Evolutionary conservation across 1,284 basidiomycete species (phyloP).

Genomic region (Ustilago esculenta): DNA sequence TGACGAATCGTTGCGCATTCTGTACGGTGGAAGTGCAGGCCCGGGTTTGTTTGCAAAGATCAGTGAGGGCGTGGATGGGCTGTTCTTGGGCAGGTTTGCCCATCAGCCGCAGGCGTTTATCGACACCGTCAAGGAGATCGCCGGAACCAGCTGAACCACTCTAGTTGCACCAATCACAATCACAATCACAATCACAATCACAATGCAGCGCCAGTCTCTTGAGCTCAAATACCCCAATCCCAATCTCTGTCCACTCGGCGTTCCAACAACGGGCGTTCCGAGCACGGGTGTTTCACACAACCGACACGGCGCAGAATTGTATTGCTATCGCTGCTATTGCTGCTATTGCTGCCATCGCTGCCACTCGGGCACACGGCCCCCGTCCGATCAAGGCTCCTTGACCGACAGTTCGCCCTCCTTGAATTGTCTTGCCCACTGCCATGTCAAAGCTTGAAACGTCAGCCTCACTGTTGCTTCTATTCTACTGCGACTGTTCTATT

Average conservation of each 20-base stretch:
- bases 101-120: constrained; percentile 57
- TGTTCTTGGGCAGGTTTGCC: constrained; percentile 62
- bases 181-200: too few relatives aligned
- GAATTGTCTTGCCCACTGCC: constrained; percentile 65
- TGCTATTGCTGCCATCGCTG: background rate
- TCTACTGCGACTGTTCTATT: too few relatives aligned
- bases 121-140: constrained; percentile 56
- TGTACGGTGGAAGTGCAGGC: constrained; percentile 61
- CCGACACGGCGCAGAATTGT: background rate
- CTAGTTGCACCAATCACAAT: too few relatives aligned
- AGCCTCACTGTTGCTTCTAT: too few relatives aligned
- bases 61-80: constrained; percentile 57
- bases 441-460: background rate
- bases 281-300: too few relatives aligned
- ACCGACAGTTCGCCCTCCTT: constrained; percentile 62
- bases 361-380: too few relatives aligned
- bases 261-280: too few relatives aligned
- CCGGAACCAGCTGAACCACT: constrained; percentile 24
- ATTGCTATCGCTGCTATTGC: constrained; percentile 1
- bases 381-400: constrained; percentile 61
- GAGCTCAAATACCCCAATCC: too few relatives aligned
- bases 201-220: too few relatives aligned
- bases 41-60: constrained; percentile 58
- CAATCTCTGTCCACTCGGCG: too few relatives aligned
- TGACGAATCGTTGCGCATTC: constrained; percentile 46